Base-by-base conservation (phyloP, 495 filamentous ascomycete genomes). In the Sporormia fimetaria region DNA sequence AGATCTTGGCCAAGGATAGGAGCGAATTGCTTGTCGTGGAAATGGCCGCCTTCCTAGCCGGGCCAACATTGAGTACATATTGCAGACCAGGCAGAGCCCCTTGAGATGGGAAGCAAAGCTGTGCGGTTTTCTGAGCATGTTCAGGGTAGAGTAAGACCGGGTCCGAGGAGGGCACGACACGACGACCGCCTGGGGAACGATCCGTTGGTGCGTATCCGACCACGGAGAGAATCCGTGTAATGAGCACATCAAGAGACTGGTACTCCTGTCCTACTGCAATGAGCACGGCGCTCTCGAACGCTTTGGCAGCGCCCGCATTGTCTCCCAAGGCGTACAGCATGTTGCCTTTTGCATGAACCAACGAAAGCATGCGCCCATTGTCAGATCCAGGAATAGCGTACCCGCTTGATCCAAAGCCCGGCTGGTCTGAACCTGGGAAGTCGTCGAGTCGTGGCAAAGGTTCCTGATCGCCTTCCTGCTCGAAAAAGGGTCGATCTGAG, bases 331-430 rank as follows among this genome's bases (percentile, higher is more conserved):
- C 75, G 63, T 99, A 99, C 1, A 96, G 69, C 84, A 96, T 94
- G 50, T 96, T 99, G 20, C 92, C 90, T 61, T 96, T 99, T 2
- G 87, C 87, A 62, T 99, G 92, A 17, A 95, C 73, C 16, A 99
- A 67, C 22, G 86, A 81, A 9, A 96, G 71, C 64, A 99, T 85
- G 48, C 92, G 74, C 15, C 90, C 90, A 60, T 96, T 98, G 48
- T 98, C 90, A 16, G 74, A 80, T 6, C 83, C 82, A 6, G 87
- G 71, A 15, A 96, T 82, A 24, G 76, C 75, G 61, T 90, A 95
- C 29, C 84, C 85, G 57, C 87, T 92, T 14, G 78, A 80, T 1
- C 77, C 82, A 57, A 80, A 87, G 0, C 81, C 83, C 37, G 69
- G 61, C 44, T 71, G 56, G 21, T 51, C 50, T 12, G 59, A 49